These are phyloP conservation scores for Neobulgaria alba DNA, from an alignment of 2,329 filamentous ascomycete genomes.

Conservation along the genomic window DNA sequence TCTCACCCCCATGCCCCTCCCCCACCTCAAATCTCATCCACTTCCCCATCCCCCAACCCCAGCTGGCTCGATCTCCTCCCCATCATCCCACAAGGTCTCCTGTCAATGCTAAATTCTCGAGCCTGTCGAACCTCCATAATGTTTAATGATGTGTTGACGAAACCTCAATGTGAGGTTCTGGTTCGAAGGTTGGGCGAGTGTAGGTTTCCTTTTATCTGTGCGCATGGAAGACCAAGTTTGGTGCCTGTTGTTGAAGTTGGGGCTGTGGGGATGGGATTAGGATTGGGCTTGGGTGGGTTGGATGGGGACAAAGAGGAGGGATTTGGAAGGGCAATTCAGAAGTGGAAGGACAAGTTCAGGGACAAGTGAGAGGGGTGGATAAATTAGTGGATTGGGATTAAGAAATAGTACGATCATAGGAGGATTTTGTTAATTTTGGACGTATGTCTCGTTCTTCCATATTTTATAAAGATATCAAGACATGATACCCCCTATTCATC, in stretches of 20 bases:
- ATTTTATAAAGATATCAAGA: no score
- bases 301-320: no score
- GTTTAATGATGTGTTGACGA: constrained; percentile 66
- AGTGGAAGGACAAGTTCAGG: background rate
- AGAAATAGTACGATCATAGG: no score
- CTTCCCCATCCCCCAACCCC: background rate
- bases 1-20: background rate
- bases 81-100: constrained; percentile 63
- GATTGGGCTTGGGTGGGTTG: no score
- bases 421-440: no score
- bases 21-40: background rate
- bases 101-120: constrained; percentile 69
- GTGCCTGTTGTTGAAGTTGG: constrained; percentile 49
- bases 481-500: no score
- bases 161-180: constrained; percentile 49
- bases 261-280: background rate
- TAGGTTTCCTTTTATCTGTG: constrained; percentile 73
- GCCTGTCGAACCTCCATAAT: constrained; percentile 75
- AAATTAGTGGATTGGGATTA: no score
- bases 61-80: constrained; percentile 55
- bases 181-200: constrained; percentile 51
- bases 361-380: background rate
- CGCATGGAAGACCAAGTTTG: constrained; percentile 66
- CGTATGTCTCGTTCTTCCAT: no score
- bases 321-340: background rate